Base-by-base conservation (phyloP, 108 stramenopile genomes). In the Thalassiosira profunda region DNA sequence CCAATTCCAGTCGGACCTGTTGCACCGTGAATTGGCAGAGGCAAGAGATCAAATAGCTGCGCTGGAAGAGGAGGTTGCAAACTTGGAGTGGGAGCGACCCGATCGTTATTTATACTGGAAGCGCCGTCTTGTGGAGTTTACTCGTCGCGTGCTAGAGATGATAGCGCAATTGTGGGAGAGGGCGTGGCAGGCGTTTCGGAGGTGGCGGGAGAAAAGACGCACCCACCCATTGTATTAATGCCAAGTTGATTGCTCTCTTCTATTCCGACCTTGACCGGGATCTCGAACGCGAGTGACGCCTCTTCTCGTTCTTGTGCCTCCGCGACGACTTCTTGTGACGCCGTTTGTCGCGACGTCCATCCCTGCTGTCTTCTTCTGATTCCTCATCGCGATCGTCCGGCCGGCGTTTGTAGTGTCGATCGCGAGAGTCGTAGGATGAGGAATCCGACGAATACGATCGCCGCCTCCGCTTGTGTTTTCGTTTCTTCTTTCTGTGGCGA, bases 101-200 rank as follows among this genome's bases (percentile, higher is more conserved):
- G 63, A 74, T 42, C 43, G 52, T 9, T 74, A 74, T 48, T 51
- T 74, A 9, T 58, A 59, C 54, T 59, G 40, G 65, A 75, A 66
- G 38, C 41, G 49, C n/a, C 57, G 42, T 12, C n/a, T 75, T 31
- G 31, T 52, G 26, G 38, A 31, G 10, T 20, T 59, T 33, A 26
- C 61, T 24, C 7, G 14, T n/a, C 33, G 7, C 40, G 41, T 59
- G 11, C 45, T 58, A 8, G 23, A 66, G 9, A 75, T 60, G 48
- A 38, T 67, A 17, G 14, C 46, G 2, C 15, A 59, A 4, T 45
- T 58, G 15, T 59, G 64, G 65, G 18, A 34, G 12, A 30, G 17
- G 15, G 24, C 44, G 6, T 67, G 45, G 34, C 33, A 30, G 20
- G 31, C 6, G 23, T 31, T 53, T 38, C n/a, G 41, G 40, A 43